Evolutionary conservation across 768 basidiomycete species (phyloP), one percentile per base, ranked within the genome.

Genomic region (Boletus rubescentipes): DNA sequence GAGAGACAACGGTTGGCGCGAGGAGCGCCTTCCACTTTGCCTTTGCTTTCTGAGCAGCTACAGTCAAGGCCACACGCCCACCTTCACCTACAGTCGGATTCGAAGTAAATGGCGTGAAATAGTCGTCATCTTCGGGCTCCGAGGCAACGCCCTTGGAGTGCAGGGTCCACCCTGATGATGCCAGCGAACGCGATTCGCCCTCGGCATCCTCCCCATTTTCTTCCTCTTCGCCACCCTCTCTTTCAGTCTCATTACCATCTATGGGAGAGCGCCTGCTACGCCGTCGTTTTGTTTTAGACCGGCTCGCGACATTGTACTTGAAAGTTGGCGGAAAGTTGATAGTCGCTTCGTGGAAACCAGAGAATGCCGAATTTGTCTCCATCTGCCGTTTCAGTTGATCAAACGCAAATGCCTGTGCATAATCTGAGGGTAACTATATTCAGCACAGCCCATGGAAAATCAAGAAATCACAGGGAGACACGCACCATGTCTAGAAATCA

Each of bases 271-370:
- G 73, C 59, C 65, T 71, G 43, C 71, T 70, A n/a, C 70, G 68
- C 54, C 61, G 63, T 49, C 71, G 76, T 35, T 65, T 71, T 26
- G 75, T 73, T 64, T 77, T 79, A 46, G 75, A 63, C 55, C 75
- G 77, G 68, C 83, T 87, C 18, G 79, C 66, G 8, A 95, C 88
- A 61, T 95, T 87, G 64, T 93, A 93, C 64, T 97, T 97, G 80
- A 95, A 98, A 0, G 95, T 97, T 0, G 94, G 94, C 5, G 92
- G 84, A 58, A 98, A 98, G 61, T 86, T 67, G 55, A 97, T 97
- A 0, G 77, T 72, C 0, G 79, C 91, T 68, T 98, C 95, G 9
- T 73, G 63, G 63, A 97, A 97, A 9, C 92, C 93, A 15, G 75
- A 74, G 60, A 98, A 93, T 3, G 82, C 82, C 9, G 79, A 70